Base-by-base conservation (phyloP, 1,284 basidiomycete genomes). In the Ustilago sp. region DNA sequence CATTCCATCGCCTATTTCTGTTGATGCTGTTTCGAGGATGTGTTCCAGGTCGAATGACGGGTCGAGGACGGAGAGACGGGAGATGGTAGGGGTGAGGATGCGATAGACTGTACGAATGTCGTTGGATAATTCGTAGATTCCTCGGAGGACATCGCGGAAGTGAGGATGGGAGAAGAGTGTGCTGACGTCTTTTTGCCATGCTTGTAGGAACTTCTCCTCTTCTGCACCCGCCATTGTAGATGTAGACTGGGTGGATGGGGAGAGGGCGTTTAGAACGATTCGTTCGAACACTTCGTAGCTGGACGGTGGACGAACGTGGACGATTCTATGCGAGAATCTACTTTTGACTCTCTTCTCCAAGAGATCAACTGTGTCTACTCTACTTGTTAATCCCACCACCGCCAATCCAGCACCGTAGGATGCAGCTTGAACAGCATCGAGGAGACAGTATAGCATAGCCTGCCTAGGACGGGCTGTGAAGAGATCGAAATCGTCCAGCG, bases 301-400 rank as follows among this genome's bases (percentile, higher is more conserved):
- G 19, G 58, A 47, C 1, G 78, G 78, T 0, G 83, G 80, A 15
- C 74, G 54, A 1, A 85, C 70, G 31, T 86, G 81, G 15, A 84
- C 39, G 45, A 81, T 80, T 17, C 84, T 69, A 57, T 84, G 83
- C 2, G 80, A 80, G 58, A 86, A 86, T 36, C 84, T 79, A 65
- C 76, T 80, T 62, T 83, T 83, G 36, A 86, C 84, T 2, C 84
- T 64, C 74, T 86, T 86, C 59, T 86, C 84, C 11, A 86, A 54
- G 47, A 82, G 57, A 53, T 86, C 83, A 0, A 73, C 63, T 4
- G 81, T 81, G 50, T 85, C 84, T 31, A 83, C 69, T 7, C 80
- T 54, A 35, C 64, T 69, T 3, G 84, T 82, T 57, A 81, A 39
- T 28, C 83, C 84, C 4, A 85, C 64, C 28, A 86, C 77, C 1